Evolutionary conservation across 768 basidiomycete species (phyloP).

Genomic region (Russula virescens): DNA sequence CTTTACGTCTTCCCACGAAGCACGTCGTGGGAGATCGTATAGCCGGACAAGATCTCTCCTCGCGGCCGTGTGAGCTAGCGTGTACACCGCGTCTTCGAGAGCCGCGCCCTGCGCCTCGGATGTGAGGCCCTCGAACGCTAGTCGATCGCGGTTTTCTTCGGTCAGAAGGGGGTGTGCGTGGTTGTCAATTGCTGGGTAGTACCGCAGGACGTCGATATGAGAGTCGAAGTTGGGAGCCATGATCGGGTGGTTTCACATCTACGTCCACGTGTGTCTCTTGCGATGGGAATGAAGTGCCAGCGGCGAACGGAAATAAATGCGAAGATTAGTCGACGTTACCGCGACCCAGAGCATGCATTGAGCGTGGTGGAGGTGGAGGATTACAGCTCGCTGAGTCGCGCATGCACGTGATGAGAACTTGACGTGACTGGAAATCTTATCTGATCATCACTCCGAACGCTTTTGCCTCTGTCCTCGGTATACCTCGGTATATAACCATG

Average conservation of each 20-base stretch:
- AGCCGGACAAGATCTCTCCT: constrained; percentile 49
- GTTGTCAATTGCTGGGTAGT: constrained; percentile 65
- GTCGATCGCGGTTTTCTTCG: constrained; percentile 35
- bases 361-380: no score
- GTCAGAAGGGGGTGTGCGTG: constrained; percentile 70
- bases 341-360: no score
- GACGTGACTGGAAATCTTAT: constrained; percentile 11
- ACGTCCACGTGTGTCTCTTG: no score
- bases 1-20: constrained; percentile 60
- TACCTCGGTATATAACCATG: constrained; percentile 37
- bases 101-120: constrained; percentile 61
- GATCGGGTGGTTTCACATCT: no score
- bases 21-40: constrained; percentile 35
- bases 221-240: neutral
- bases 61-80: constrained; percentile 56
- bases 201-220: constrained; percentile 12
- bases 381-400: neutral
- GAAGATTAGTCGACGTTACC: no score
- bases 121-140: constrained; percentile 59
- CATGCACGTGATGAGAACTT: neutral
- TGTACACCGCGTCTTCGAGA: constrained; percentile 44
- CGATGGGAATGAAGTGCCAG: no score
- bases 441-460: constrained; percentile 1
- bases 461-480: neutral
- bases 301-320: no score